These are phyloP conservation scores for Colletotrichum euphorbiae DNA, from an alignment of 2,329 filamentous ascomycete genomes.

Conservation along the genomic window DNA sequence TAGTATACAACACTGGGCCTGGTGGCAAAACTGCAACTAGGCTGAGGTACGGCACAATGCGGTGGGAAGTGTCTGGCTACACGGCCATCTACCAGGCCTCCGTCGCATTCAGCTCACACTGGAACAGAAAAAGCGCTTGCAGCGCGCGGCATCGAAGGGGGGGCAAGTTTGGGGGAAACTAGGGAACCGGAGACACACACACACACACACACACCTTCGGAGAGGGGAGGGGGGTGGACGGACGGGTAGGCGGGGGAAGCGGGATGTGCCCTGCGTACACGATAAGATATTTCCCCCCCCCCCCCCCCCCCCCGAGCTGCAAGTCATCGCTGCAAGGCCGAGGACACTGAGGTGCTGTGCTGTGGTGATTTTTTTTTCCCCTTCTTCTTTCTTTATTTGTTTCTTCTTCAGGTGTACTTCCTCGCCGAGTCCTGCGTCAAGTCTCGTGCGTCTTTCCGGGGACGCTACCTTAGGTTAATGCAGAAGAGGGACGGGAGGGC, in stretches of 20 bases:
- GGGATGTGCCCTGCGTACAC: not conserved
- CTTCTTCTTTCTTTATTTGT: too few relatives aligned
- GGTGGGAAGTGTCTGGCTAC: not conserved
- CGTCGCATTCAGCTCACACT: not conserved
- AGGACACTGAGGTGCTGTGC: not conserved
- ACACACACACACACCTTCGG: too few relatives aligned
- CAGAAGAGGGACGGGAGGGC: not conserved
- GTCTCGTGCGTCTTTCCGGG: not conserved
- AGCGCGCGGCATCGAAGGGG: not conserved
- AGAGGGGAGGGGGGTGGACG: too few relatives aligned
- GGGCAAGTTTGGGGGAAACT: not conserved
- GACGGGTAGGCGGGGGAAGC: conserved; percentile 18
- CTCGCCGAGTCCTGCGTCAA: conserved; percentile 10
- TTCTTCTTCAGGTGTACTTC: not conserved
- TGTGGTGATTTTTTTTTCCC: not conserved
- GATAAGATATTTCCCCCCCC: too few relatives aligned
- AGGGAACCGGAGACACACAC: not conserved
- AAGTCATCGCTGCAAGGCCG: conserved; percentile 19
- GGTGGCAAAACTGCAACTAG: not conserved
- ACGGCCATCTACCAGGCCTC: not conserved
- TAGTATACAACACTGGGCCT: not conserved
- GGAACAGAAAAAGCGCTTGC: not conserved
- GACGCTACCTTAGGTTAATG: not conserved
- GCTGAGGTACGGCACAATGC: not conserved
- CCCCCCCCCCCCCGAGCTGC: conserved; percentile 10